phyloP scores from a whole-genome alignment of 2,329 filamentous ascomycete species.

The Tolypocladium sp. region DNA sequence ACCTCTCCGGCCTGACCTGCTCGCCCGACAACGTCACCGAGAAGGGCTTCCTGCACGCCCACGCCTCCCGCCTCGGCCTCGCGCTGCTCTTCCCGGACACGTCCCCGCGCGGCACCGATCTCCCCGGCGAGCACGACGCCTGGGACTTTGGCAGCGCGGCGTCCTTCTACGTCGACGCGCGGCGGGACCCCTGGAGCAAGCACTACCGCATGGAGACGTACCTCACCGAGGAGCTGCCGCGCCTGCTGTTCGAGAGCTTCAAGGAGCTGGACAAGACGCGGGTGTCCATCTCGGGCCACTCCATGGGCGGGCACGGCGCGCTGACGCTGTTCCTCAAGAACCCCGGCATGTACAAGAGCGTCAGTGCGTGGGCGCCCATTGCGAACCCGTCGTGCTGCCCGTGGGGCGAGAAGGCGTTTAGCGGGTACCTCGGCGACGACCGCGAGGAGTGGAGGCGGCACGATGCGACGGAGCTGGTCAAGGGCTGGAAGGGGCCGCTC shows the following conservation, averaged over 20 bases:
- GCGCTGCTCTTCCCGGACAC: slow-evolving; percentile 96
- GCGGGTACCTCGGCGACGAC: slow-evolving; percentile 76
- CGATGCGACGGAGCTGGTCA: slow-evolving; percentile 85
- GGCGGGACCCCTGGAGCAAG: slow-evolving; percentile 58
- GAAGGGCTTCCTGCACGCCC: slow-evolving; percentile 84
- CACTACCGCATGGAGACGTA: slow-evolving; percentile 96
- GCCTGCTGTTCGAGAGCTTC: slow-evolving; percentile 63
- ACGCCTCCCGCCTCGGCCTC: slow-evolving; percentile 70
- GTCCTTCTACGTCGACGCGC: slow-evolving; percentile 91
- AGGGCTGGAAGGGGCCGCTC: slow-evolving; percentile 60
- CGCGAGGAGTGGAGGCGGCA: slow-evolving; percentile 75
- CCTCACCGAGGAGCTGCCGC: slow-evolving; percentile 79
- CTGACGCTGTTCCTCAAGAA: slow-evolving; percentile 88
- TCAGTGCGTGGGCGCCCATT: slow-evolving; percentile 87
- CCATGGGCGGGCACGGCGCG: slow-evolving; percentile 95
- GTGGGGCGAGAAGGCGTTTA: slow-evolving; percentile 95
- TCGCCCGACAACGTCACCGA: slow-evolving; percentile 78
- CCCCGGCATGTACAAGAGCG: slow-evolving; percentile 79
- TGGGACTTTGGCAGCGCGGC: slow-evolving; percentile 92
- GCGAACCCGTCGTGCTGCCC: slow-evolving; percentile 75
- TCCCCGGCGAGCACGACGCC: slow-evolving; percentile 74
- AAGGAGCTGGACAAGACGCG: slow-evolving; percentile 57
- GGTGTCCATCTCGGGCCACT: slow-evolving; percentile 85
- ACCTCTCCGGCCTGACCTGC: slow-evolving; percentile 90
- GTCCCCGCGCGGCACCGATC: slow-evolving; percentile 73